Evolutionary conservation across 2,329 filamentous ascomycete species (phyloP).

Genomic region (Phialophora tarda): DNA sequence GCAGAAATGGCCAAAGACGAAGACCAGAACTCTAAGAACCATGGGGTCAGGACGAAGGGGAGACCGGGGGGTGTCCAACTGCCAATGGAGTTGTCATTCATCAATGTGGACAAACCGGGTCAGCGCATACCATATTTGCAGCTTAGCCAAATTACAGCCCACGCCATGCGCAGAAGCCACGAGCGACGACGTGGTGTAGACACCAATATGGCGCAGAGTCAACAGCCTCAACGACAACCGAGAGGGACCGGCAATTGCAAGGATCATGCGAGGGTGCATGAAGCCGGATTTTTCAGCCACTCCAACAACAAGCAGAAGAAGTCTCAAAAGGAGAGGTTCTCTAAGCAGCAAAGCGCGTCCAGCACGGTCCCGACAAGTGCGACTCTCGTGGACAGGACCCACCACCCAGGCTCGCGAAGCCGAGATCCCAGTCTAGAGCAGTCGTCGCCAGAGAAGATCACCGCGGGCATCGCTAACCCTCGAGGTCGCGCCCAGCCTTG

Average conservation of each 20-base stretch:
- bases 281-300: neutral
- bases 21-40: neutral
- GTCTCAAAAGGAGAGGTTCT: neutral
- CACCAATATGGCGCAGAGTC: neutral
- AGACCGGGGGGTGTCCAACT: neutral
- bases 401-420: neutral
- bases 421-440: neutral
- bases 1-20: neutral
- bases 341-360: neutral
- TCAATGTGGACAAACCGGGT: conserved; percentile 12
- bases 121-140: conserved; percentile 9
- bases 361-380: neutral
- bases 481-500: neutral
- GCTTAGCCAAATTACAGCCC: conserved; percentile 17
- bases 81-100: conserved; percentile 17
- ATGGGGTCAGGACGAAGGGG: neutral
- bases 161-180: conserved; percentile 19
- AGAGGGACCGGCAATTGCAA: neutral
- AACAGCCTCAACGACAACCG: neutral
- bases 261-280: neutral
- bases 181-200: conserved; percentile 10
- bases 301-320: neutral
- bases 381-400: neutral
- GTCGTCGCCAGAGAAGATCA: neutral
- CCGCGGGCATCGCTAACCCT: neutral